Evolutionary conservation across 148 eudicot genomes (phyloP), one percentile per base, ranked within the genome.

Genomic region (Gaultheria prostrata): DNA sequence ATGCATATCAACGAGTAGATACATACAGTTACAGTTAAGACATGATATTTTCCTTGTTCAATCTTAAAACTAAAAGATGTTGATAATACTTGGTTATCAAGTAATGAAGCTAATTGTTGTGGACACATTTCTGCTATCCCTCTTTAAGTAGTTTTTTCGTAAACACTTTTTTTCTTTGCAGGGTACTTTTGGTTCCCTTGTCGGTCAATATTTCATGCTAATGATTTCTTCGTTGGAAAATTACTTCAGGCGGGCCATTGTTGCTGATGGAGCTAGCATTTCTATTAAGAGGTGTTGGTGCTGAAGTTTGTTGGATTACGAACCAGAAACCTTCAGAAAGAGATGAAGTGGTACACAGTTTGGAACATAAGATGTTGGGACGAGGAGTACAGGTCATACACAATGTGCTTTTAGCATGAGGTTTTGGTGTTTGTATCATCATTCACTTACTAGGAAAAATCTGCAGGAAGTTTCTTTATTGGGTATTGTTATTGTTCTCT

Each of bases 301-400:
- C 89, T 76, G 80, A 89, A 76, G 90, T 89, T 71, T 85, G 78
- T 77, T 86, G 85, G 89, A 83, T 87, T 65, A 88, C 88, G 5
- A 76, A 81, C 70, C 87, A 88, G 85, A 89, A 81, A 70, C 87
- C 85, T 77, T 79, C 83, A n/a, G 87, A 53, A 85, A 46, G 70
- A 56, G 89, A 89, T 76, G 87, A 83, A 53, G 85, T 89, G 30
- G 53, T 80, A 76, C 87, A 89, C 57, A 87, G 87, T 87, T 83
- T 89, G 86, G 90, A 89, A 85, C 87, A 87, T 79, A 89, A 89
- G 84, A 89, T 89, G 90, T 85, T 85, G 79, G 81, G 85, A 33
- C 80, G 89, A 69, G 90, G 90, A 53, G 89, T 89, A n/a, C 90
- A 89, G 90, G 90, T 89, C 43, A 26, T 26, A 56, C 54, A 8